phyloP scores from a whole-genome alignment of 345 rosid genomes.

The Salix viminalis region DNA sequence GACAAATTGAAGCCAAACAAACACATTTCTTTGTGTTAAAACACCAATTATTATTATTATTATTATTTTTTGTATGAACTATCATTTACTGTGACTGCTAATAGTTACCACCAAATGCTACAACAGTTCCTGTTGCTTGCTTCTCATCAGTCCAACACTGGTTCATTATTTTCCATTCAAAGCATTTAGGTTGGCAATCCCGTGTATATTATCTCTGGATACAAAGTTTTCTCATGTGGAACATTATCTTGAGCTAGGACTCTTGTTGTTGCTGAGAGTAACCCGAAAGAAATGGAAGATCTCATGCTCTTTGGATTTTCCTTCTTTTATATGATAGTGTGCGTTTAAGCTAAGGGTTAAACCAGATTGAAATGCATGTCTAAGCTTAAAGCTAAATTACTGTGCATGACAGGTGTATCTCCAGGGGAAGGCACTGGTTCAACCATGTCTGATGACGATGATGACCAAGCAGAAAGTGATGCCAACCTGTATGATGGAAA shows the following conservation, averaged over 20 bases:
- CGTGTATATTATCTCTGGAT: background rate
- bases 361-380: background rate
- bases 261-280: background rate
- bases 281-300: background rate
- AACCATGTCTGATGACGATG: conserved; percentile 89
- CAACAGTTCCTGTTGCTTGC: background rate
- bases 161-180: background rate
- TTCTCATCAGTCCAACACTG: background rate
- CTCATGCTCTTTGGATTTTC: background rate
- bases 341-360: background rate
- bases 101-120: background rate
- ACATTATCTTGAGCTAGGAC: background rate
- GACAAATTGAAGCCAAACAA: background rate
- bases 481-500: conserved; percentile 50
- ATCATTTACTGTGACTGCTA: background rate
- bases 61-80: background rate
- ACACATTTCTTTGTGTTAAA: background rate
- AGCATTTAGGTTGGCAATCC: background rate
- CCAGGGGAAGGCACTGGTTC: conserved; percentile 80
- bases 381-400: conserved; percentile 6
- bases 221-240: background rate
- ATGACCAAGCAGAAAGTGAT: conserved; percentile 68
- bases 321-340: background rate
- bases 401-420: conserved; percentile 51
- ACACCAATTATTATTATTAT: background rate